Base-by-base conservation (phyloP, 495 filamentous ascomycete genomes). In the Thermochaetoides thermophila region DNA sequence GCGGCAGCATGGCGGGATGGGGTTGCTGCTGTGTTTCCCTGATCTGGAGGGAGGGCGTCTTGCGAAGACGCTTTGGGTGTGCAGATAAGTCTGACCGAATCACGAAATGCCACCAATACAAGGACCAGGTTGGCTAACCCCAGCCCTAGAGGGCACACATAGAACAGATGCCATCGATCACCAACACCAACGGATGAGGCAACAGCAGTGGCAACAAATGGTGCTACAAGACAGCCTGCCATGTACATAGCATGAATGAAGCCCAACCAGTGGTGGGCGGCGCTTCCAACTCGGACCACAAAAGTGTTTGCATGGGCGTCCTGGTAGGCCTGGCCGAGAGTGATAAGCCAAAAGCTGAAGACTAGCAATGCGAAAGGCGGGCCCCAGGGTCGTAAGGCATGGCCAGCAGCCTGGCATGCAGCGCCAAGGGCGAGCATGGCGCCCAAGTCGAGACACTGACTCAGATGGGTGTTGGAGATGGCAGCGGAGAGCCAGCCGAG, bases 241-340 rank as follows among this genome's bases (percentile, higher is more conserved):
- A 64, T 66, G 33, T 69, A 74, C 48, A 64, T 59, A 23, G 62
- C 64, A 46, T 74, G 69, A 12, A 73, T 66, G 33, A 71, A 56
- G 5, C 66, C 67, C 3, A 74, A 48, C 69, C 69, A 73, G 17
- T 67, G 51, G 37, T 74, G 68, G 4, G 64, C 55, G n/a, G n/a
- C 19, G 54, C 56, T 15, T 52, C 48, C 12, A 60, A 49, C 7
- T 52, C 57, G 10, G 29, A 61, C 53, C 0, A 65, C 65, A 38
- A 63, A 69, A 3, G 61, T 63, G 31, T 72, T 73, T 11, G 59
- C 31, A n/a, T 71, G 61, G 5, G 68, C 55, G 39, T 74, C 68
- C 30, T 70, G 61, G 35, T 62, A 66, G 3, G 60, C 67, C 42
- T 66, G 57, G 1, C 71, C 69, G 2, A 63, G 44, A 5, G 60